Evolutionary conservation across 768 basidiomycete species (phyloP), one percentile per base, ranked within the genome.

Genomic region (Lentinula aciculospora): DNA sequence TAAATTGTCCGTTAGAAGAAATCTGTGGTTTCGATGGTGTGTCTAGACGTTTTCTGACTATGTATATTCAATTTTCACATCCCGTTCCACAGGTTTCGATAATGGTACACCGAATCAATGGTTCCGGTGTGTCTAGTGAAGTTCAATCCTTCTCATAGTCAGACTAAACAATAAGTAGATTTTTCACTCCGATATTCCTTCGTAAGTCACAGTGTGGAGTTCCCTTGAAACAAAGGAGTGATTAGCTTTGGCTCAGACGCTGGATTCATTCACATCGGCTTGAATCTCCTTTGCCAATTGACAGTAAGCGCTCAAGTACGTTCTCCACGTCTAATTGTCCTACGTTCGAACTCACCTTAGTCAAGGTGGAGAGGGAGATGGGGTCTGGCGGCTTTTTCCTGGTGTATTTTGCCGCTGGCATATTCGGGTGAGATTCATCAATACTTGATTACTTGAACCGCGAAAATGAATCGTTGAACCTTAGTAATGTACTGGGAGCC

Each of bases 211-310:
- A n/a, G n/a, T n/a, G 46, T 44, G 42, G 7, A 21, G 3, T 12
- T 21, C 7, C 21, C 23, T 25, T 21, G 44, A n/a, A n/a, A n/a
- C n/a, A n/a, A n/a, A n/a, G n/a, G n/a, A n/a, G n/a, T n/a, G n/a
- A n/a, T n/a, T n/a, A 9, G 21, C 9, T 13, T 29, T 19, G 42
- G 42, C 27, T 45, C 27, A 47, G 46, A 98, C 64, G 97, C 93
- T 10, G 96, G 96, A n/a, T 77, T 99, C 58, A 77, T 99, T n/a
- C 96, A 99, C 68, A 77, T 96, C 34, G 62, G 88, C 3, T 67
- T 99, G 60, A 99, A 99, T 67, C 89, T 98, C 86, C 68, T 95
- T 28, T 94, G 88, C 13, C 95, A 96, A 64, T 68, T 89, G 57
- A 83, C 81, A 0, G 73, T 89, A n/a, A 88, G 87, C 6, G 89